phyloP scores from a whole-genome alignment of 805 yeast genomes.

The Grigorovia humatica region DNA sequence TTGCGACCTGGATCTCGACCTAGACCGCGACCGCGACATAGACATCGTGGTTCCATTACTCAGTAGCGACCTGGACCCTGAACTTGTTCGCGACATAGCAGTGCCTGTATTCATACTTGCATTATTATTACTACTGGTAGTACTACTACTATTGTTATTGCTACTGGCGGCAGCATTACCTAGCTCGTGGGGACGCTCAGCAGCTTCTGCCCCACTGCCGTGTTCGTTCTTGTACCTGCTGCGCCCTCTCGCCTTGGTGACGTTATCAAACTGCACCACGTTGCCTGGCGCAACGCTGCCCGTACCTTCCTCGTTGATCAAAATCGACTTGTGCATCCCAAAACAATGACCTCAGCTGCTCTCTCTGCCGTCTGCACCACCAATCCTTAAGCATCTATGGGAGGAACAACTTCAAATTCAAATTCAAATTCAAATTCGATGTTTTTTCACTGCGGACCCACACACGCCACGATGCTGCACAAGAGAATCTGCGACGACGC shows the following conservation, averaged over 20 bases:
- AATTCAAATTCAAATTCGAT: too few species aligned
- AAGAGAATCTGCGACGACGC: constrained; percentile 2
- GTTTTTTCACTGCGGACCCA: neutral
- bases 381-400: too few species aligned
- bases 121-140: neutral
- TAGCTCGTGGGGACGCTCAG: too few species aligned
- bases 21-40: constrained; percentile 5
- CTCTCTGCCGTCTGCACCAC: too few species aligned
- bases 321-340: neutral
- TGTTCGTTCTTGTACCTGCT: neutral
- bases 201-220: neutral
- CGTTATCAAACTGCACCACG: neutral
- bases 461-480: neutral
- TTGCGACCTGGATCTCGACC: constrained; percentile 19
- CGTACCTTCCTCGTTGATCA: neutral
- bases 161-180: too few species aligned
- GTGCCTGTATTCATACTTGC: neutral
- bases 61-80: constrained; percentile 1
- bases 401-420: too few species aligned
- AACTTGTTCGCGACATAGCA: constrained; percentile 2
- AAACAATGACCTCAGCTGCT: too few species aligned
- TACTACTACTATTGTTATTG: neutral
- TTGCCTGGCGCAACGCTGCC: neutral
- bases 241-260: neutral
- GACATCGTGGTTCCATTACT: constrained; percentile 2